A percentile compares a stretch with the other conserved stretches of the same genome.
Evolutionary conservation across 2,329 filamentous ascomycete genomes (phyloP).

Genomic region (Cladosporium oxysporum): DNA sequence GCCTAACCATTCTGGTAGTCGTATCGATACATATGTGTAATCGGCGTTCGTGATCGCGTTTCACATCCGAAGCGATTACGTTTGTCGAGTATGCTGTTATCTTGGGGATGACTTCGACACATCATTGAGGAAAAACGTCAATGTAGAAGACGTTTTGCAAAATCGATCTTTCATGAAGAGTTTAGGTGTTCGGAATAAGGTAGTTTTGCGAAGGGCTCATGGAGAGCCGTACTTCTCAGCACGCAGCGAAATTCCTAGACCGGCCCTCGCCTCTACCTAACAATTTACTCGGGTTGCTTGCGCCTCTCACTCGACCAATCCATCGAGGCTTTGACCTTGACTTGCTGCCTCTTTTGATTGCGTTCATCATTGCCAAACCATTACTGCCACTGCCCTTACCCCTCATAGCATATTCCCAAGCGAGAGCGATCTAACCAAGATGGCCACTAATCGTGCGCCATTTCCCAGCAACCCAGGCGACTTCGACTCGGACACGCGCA

Average conservation of each 20-base stretch:
- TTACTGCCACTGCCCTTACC: no score
- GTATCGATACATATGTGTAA: no score
- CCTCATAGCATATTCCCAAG: no score
- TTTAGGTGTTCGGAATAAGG: no score
- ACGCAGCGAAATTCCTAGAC: neutral
- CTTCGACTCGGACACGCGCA: conserved; percentile 76
- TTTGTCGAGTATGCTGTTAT: no score
- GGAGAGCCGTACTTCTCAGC: neutral
- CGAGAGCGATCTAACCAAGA: neutral
- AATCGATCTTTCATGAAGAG: no score
- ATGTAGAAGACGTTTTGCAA: no score
- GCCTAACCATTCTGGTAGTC: no score
- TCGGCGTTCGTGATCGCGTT: no score
- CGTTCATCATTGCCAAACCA: neutral
- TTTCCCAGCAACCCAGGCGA: conserved; percentile 62
- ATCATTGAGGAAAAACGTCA: no score
- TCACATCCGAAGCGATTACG: no score
- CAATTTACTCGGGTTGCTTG: neutral
- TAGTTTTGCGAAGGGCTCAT: neutral
- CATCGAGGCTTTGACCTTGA: neutral
- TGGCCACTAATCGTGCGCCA: conserved; percentile 30
- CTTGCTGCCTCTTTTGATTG: neutral
- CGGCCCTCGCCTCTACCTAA: neutral
- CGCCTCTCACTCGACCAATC: neutral
- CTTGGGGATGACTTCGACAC: no score